These are phyloP conservation scores for Athelia psychrophila DNA, from an alignment of 1,284 basidiomycete species.

Conservation along the genomic window DNA sequence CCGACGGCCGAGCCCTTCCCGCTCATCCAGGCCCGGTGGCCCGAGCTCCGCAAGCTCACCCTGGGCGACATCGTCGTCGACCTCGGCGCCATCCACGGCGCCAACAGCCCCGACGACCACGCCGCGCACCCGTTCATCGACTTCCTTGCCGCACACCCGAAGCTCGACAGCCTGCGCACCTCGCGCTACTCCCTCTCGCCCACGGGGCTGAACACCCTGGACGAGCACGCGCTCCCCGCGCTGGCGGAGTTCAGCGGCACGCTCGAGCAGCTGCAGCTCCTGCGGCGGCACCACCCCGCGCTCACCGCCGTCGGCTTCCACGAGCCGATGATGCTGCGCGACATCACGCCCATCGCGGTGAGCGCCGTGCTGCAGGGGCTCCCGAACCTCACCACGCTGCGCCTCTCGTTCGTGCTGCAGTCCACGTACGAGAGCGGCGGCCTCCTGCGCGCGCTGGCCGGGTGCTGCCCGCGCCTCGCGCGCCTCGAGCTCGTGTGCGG, in stretches of 20 bases:
- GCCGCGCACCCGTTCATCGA: conserved; percentile 53
- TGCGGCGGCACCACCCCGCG: conserved; percentile 41
- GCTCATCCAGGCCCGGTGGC: conserved; percentile 55
- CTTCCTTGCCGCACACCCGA: conserved; percentile 64
- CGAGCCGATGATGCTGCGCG: conserved; percentile 64
- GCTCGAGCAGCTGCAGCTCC: conserved; percentile 57
- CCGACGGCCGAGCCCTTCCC: conserved; percentile 40
- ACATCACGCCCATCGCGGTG: conserved; percentile 58
- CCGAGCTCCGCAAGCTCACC: conserved; percentile 49
- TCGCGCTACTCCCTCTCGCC: conserved; percentile 56
- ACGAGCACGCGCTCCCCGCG: conserved; percentile 40
- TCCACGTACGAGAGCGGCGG: conserved; percentile 71
- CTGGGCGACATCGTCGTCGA: conserved; percentile 64
- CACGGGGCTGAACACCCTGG: conserved; percentile 46
- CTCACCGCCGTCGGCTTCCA: conserved; percentile 54
- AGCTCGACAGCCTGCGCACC: conserved; percentile 50
- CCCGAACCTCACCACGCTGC: conserved; percentile 51
- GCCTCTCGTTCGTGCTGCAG: conserved; percentile 62
- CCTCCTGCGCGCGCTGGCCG: conserved; percentile 58
- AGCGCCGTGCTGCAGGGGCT: conserved; percentile 53
- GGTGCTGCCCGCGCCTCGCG: conserved; percentile 58
- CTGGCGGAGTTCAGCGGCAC: conserved; percentile 60
- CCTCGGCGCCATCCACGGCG: conserved; percentile 16
- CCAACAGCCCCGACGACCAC: conserved; percentile 24
- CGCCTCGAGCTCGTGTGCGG: conserved; percentile 62